Percentiles rank a stretch among this genome's conserved stretches.
These are phyloP conservation scores for Fusarium sulawesiense DNA, from an alignment of 2,329 filamentous ascomycete species.

Conservation along the genomic window DNA sequence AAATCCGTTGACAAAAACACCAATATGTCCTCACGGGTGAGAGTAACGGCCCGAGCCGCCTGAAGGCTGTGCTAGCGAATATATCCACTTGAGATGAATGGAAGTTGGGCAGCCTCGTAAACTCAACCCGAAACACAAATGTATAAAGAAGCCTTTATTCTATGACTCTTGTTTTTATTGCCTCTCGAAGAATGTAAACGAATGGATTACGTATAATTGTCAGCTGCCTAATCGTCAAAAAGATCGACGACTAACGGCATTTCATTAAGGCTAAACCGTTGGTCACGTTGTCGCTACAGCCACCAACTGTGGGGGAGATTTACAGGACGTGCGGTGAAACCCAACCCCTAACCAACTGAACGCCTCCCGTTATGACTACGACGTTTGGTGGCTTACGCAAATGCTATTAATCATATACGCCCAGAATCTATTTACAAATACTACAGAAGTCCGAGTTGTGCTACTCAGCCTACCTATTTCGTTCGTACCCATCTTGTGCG, in stretches of 20 bases:
- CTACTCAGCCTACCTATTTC: not conserved
- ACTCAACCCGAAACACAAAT: not conserved
- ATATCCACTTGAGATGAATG: not conserved
- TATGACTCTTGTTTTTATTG: not conserved
- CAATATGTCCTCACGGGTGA: too few species aligned
- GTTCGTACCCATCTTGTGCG: not conserved
- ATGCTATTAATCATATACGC: not conserved
- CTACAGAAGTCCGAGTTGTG: not conserved
- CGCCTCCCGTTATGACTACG: slow-evolving; percentile 6
- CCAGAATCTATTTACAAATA: not conserved
- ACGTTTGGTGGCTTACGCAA: slow-evolving; percentile 4
- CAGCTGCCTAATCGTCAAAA: slow-evolving; percentile 4
- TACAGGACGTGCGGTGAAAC: slow-evolving; percentile 15
- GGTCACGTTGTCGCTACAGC: slow-evolving; percentile 26
- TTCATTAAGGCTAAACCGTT: slow-evolving; percentile 4
- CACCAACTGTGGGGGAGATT: slow-evolving; percentile 16
- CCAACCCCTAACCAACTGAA: not conserved
- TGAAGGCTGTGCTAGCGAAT: not conserved
- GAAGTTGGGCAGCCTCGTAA: not conserved
- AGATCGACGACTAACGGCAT: not conserved
- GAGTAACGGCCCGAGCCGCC: not conserved
- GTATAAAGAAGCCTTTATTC: not conserved
- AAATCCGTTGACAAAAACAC: too few species aligned
- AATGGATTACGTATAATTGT: not conserved
- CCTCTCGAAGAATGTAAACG: not conserved